Evolutionary conservation across 2,329 filamentous ascomycete genomes (phyloP), one percentile per base, ranked within the genome.

Genomic region (Aspergillus sp.): DNA sequence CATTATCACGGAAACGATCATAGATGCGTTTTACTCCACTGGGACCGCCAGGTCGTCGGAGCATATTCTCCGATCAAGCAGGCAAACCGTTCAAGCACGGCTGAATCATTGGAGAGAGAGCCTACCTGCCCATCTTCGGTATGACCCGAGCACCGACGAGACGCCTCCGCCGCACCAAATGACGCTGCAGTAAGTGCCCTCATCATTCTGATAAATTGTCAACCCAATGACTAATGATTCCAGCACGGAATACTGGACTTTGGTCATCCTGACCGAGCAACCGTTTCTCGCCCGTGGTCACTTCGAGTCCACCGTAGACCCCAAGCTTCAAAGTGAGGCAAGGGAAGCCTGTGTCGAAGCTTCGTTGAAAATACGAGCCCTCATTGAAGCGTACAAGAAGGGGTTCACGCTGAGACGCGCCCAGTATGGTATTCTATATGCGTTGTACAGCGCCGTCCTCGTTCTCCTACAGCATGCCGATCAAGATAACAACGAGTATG

Each of bases 361-460:
- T n/a, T 44, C 53, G 7, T 43, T 58, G 9, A 47, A 48, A 5
- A 58, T 58, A 9, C 19, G 45, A 21, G 48, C 49, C 17, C 38
- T 62, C 3, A 54, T 60, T 3, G 36, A 49, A 29, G 53, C 53
- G 4, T 62, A 62, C 43, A 56, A 44, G 36, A 49, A 47, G 17
- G 49, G 52, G 4, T 60, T 59, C 21, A 59, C 55, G 5, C 53
- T 61, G 13, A 47, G 55, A 14, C 49, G 53, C 16, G 59, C 55
- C 5, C 58, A 48, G 1, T 61, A 51, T 20, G 44, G 51, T 10
- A 47, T 61, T n/a, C 59, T 49, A 3, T 61, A 58, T 23, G 56
- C 58, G 0, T 41, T 49, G 10, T 63, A 58, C 34, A 57, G 46
- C n/a, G 59, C 57, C n/a, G 55, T 57, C 7, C 51, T 58, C n/a